Base-by-base conservation (phyloP, 768 basidiomycete genomes). In the Mrakia frigida region DNA sequence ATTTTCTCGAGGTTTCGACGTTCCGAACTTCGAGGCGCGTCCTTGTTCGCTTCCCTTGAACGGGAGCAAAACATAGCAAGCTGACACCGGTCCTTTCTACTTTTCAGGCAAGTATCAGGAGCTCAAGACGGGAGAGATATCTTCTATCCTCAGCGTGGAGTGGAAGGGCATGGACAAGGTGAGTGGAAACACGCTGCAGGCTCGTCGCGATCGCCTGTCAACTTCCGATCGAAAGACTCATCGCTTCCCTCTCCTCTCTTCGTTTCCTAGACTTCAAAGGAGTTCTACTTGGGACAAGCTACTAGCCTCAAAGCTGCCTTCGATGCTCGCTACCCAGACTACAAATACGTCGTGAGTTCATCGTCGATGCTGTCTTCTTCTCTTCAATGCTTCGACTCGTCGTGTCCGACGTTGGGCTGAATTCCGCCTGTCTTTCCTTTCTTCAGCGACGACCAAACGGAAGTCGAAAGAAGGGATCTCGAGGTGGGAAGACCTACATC, bases 401-500 rank as follows among this genome's bases (percentile, higher is more conserved):
- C 65, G 37, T 7, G 6, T 25, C 9, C 61, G 33, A 16, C 31
- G 37, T n/a, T 6, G 37, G 23, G 39, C 65, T 67, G 65, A 43
- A 5, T 1, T 35, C 14, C 63, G n/a, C n/a, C n/a, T n/a, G n/a
- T n/a, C 16, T 33, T 21, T 63, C 3, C 61, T 33, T 33, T 33
- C 31, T 6, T 37, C 35, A 68, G 65, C 39, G 65, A 37, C 65
- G 65, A 39, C 65, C 65, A 13, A 68, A 68, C 25, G 65, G 65
- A 6, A 68, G 39, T 18, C 35, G 65, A 0, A 68, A 68, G 65
- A 35, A 37, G 18, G 65, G 65, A 16, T 68, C 65, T 68, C 65
- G 65, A 39, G 65, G 65, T 43, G 65, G 65, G 11, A 68, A 68
- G 39, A 68, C 39, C 35, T 68, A 68, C 65, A 68, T 68, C 39